Evolutionary conservation across 768 basidiomycete species (phyloP), one percentile per base, ranked within the genome.

Genomic region (Brasilioporus rufonigricans): DNA sequence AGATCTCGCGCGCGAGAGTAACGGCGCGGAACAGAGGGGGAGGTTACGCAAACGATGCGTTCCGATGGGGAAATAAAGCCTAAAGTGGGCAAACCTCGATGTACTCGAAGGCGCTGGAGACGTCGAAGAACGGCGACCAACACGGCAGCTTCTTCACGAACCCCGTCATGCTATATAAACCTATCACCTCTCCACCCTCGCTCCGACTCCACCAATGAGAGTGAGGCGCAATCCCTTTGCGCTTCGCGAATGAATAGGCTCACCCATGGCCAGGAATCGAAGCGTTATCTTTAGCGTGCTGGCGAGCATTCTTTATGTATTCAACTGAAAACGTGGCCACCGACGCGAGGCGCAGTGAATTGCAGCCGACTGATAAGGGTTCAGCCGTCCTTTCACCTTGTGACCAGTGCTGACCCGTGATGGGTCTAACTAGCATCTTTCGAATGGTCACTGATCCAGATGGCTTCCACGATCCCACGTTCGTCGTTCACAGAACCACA

Each of bases 191-290:
- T 55, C 63, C 56, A 60, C 63, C 54, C 44, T 62, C 48, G 33
- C 63, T 65, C 64, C 58, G 57, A 68, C 61, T 55, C 61, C 57
- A 36, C 53, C 59, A 55, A 62, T 56, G 13, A 43, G 46, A 6
- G 41, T 5, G 38, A 46, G 63, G 63, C 63, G 61, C 56, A 66
- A 56, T 41, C 29, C n/a, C 38, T 27, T 18, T 1, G 21, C 24
- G 27, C 60, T 65, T 65, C 54, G 54, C 52, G 45, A 51, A 61
- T 33, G 44, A 11, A 41, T 47, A 39, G 29, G 19, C 9, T 11
- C 43, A 21, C 44, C 19, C n/a, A n/a, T n/a, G n/a, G n/a, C 19
- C 24, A n/a, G 27, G 39, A 39, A 52, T 63, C 45, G 64, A 65
- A 65, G 44, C 51, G 46, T 35, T 26, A 61, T 65, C 55, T 35